phyloP scores from a whole-genome alignment of 805 yeast species.

The Hanseniaspora thailandica region DNA sequence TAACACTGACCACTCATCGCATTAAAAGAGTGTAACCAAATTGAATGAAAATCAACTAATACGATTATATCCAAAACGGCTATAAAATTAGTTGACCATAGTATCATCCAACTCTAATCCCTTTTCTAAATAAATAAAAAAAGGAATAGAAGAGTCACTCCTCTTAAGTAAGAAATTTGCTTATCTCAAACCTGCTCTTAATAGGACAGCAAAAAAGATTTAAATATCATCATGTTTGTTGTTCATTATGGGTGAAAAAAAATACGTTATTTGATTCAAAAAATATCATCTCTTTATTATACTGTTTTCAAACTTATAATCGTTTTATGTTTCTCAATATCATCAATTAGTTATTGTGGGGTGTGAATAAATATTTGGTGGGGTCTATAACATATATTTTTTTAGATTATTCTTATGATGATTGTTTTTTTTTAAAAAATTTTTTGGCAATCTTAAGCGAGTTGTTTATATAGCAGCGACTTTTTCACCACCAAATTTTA shows the following conservation, averaged over 20 bases:
- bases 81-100: slow-evolving; percentile 2
- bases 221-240: slow-evolving; percentile 26
- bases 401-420: too few species aligned
- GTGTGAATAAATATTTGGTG: too few species aligned
- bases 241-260: neutral
- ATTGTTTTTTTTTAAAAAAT: too few species aligned
- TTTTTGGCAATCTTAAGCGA: too few species aligned
- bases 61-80: slow-evolving; percentile 6
- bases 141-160: neutral
- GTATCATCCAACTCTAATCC: neutral
- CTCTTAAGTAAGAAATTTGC: slow-evolving; percentile 7
- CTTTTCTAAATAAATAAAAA: neutral
- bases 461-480: too few species aligned
- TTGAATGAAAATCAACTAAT: neutral
- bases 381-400: too few species aligned
- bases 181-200: slow-evolving; percentile 15
- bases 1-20: slow-evolving; percentile 47
- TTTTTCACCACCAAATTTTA: too few species aligned
- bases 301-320: neutral
- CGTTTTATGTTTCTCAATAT: neutral
- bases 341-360: neutral
- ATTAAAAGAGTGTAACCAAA: slow-evolving; percentile 34
- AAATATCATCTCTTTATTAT: neutral
- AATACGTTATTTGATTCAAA: neutral
- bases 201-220: slow-evolving; percentile 20